Conservation (phyloP, 1,284 basidiomycete genomes). For the Tremellales sp. region DNA sequence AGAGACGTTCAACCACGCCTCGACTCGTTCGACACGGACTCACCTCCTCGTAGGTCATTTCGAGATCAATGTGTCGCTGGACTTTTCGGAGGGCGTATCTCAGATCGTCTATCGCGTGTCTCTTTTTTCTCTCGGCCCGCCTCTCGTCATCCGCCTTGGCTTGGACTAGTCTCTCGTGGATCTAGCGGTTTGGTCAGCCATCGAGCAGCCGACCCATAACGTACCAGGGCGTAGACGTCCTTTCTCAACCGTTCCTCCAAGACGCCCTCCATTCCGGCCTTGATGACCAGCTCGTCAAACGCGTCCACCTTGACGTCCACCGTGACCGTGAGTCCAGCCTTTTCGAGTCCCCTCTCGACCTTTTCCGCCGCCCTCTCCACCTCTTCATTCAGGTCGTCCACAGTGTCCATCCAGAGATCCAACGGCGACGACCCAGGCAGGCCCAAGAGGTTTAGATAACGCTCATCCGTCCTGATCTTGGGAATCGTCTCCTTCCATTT, state of each 20-base stretch:
- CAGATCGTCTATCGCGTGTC: slow-evolving; percentile 89
- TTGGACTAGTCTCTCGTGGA: slow-evolving; percentile 66
- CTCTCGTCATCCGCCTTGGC: slow-evolving; percentile 75
- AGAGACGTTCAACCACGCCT: slow-evolving; percentile 1
- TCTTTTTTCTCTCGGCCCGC: slow-evolving; percentile 71
- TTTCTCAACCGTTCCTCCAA: slow-evolving; percentile 55
- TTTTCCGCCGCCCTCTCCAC: slow-evolving; percentile 69
- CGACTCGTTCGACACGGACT: slow-evolving; percentile 30
- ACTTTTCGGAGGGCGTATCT: slow-evolving; percentile 92
- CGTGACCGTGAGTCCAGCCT: slow-evolving; percentile 47
- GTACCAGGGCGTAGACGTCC: slow-evolving; percentile 64
- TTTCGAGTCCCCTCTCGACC: slow-evolving; percentile 50
- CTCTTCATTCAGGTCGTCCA: slow-evolving; percentile 80
- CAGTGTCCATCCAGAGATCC: slow-evolving; percentile 91
- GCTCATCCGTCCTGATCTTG: slow-evolving; percentile 66
- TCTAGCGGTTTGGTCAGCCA: slow-evolving; percentile 50
- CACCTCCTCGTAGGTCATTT: slow-evolving; percentile 71
- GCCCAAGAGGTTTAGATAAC: slow-evolving; percentile 82
- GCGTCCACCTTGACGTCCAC: slow-evolving; percentile 50
- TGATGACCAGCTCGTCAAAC: slow-evolving; percentile 54
- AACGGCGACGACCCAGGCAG: slow-evolving; percentile 89
- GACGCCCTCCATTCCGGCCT: slow-evolving; percentile 50
- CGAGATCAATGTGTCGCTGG: slow-evolving; percentile 70
- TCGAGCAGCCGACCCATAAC: slow-evolving; percentile 34
- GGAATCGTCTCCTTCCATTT: slow-evolving; percentile 91